Evolutionary conservation across 208 protist species (phyloP).

Genomic region (Trypanosoma melophagium): DNA sequence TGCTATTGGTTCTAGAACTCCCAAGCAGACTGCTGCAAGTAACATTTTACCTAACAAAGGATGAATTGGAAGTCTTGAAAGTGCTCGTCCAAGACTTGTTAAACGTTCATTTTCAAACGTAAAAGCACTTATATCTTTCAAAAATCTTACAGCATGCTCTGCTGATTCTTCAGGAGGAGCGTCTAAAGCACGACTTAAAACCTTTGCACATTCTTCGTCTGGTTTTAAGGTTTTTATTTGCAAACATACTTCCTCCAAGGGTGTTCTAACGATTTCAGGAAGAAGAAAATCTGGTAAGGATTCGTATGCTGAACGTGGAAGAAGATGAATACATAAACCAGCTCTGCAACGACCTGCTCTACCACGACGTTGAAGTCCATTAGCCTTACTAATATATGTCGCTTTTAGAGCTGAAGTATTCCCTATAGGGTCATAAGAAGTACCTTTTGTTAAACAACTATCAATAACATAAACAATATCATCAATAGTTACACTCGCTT

Average conservation of each 20-base stretch:
- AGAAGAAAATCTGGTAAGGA: constrained; percentile 89
- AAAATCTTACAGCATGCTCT: constrained; percentile 67
- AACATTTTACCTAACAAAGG: constrained; percentile 92
- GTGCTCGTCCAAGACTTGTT: constrained; percentile 75
- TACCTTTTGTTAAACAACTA: constrained; percentile 92
- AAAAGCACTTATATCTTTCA: constrained; percentile 86
- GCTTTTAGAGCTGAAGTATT: constrained; percentile 78
- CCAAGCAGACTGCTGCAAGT: constrained; percentile 83
- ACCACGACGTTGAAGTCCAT: constrained; percentile 88
- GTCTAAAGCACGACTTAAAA: constrained; percentile 78
- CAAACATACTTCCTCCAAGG: constrained; percentile 88
- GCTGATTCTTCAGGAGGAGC: constrained; percentile 59
- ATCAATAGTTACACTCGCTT: constrained; percentile 96
- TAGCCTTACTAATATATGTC: constrained; percentile 79
- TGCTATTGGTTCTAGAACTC: constrained; percentile 83
- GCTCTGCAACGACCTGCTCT: constrained; percentile 89
- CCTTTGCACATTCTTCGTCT: constrained; percentile 68
- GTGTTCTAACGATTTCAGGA: constrained; percentile 91
- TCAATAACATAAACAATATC: constrained; percentile 96
- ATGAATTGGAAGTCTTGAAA: constrained; percentile 84
- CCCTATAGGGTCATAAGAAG: constrained; percentile 77
- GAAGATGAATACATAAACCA: constrained; percentile 84
- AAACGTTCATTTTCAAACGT: constrained; percentile 65
- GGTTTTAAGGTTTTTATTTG: constrained; percentile 83
- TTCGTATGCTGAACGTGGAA: constrained; percentile 66